Conservation (phyloP, 2,329 filamentous ascomycete species). For the Claviceps monticola region DNA sequence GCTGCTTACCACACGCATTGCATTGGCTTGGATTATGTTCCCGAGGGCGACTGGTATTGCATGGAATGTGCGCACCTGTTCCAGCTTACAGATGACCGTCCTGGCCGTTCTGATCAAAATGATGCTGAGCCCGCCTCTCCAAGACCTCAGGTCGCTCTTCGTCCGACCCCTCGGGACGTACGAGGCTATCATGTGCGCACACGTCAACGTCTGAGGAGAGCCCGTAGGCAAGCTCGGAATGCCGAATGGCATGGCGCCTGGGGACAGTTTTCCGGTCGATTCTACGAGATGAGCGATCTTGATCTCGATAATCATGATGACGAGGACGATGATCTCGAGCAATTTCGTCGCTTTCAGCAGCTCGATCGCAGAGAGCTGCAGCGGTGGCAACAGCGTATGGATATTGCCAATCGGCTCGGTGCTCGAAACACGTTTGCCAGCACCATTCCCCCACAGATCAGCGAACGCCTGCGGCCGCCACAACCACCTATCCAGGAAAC, state of each 20-base stretch:
- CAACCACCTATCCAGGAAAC: conserved; percentile 51
- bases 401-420: conserved; percentile 68
- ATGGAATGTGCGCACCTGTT: conserved; percentile 56
- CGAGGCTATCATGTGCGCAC: conserved; percentile 34
- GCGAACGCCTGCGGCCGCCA: conserved; percentile 44
- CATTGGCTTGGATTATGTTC: conserved; percentile 65
- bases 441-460: conserved; percentile 41
- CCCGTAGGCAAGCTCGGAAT: conserved; percentile 50
- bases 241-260: conserved; percentile 85
- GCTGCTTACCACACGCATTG: conserved; percentile 86
- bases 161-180: conserved; percentile 18
- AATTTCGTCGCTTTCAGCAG: conserved; percentile 39
- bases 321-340: conserved; percentile 59
- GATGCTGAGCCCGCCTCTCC: conserved; percentile 22
- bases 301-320: conserved; percentile 28
- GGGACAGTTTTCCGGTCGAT: conserved; percentile 46
- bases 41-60: conserved; percentile 78
- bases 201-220: conserved; percentile 40
- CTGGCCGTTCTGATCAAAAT: conserved; percentile 15
- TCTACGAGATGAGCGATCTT: conserved; percentile 42
- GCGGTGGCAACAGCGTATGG: conserved; percentile 72
- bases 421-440: conserved; percentile 58
- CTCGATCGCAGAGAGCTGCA: conserved; percentile 46
- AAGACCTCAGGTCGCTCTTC: conserved; percentile 16
- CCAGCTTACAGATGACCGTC: conserved; percentile 17